Evolutionary conservation across 768 basidiomycete species (phyloP).

Genomic region (Leccinum subgranulosum): DNA sequence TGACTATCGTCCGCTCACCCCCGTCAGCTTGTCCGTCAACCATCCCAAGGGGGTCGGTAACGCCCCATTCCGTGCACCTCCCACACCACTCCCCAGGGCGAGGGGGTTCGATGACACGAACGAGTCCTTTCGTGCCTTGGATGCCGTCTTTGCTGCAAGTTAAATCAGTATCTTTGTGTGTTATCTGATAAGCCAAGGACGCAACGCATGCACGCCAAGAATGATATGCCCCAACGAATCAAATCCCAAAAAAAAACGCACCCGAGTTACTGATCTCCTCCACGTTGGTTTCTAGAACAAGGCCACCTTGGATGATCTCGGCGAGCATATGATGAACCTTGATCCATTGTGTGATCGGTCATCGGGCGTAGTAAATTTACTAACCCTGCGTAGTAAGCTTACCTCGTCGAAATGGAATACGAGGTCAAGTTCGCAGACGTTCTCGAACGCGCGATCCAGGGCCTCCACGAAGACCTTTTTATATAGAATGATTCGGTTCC

Average conservation of each 20-base stretch:
- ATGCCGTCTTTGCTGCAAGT: conserved; percentile 60
- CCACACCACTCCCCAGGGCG: conserved; percentile 60
- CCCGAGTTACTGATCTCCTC: conserved; percentile 76
- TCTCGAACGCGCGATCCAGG: conserved; percentile 93
- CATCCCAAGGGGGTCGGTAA: conserved; percentile 75
- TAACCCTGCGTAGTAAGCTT: conserved; percentile 15
- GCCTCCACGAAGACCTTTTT: conserved; percentile 92
- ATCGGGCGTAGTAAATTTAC: background rate
- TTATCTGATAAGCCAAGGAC: background rate
- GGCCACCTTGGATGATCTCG: conserved; percentile 96
- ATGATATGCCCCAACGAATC: background rate
- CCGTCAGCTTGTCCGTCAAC: conserved; percentile 72
- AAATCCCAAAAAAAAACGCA: conserved; percentile 32
- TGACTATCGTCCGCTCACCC: conserved; percentile 49
- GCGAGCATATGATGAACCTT: conserved; percentile 89
- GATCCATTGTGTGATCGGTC: conserved; percentile 1
- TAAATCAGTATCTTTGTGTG: conserved; percentile 9
- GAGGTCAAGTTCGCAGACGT: conserved; percentile 96
- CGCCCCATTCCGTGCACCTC: conserved; percentile 57
- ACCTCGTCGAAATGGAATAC: conserved; percentile 99
- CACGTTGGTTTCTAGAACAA: conserved; percentile 93
- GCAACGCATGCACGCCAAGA: background rate
- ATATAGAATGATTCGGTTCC: background rate
- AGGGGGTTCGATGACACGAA: conserved; percentile 81
- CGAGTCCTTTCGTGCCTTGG: conserved; percentile 73